A percentile compares a stretch with the other conserved stretches of the same genome.
Conservation (phyloP, 371 early-diverging fungal genomes). For the Mucor racemosus region DNA sequence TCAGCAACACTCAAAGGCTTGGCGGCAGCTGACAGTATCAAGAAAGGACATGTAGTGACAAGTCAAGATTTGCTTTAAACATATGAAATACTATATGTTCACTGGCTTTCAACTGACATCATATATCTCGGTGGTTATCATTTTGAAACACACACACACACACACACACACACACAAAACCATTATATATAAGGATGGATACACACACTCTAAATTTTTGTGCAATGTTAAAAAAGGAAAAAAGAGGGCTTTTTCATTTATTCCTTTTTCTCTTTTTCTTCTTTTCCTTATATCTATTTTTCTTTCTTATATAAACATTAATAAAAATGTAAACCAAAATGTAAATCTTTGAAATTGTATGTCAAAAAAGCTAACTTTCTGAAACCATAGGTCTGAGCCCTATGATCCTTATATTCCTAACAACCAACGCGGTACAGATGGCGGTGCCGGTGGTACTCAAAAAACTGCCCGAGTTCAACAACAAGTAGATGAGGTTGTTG, state of each 20-base stretch:
- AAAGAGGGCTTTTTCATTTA: neutral
- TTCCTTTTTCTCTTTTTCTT: conserved; percentile 1
- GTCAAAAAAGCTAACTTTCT: neutral
- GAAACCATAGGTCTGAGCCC: conserved; percentile 37
- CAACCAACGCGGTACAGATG: conserved; percentile 64
- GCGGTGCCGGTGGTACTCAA: conserved; percentile 38
- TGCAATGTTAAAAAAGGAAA: conserved; percentile 7
- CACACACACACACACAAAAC: neutral
- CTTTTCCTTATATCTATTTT: conserved; percentile 1
- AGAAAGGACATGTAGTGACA: conserved; percentile 24
- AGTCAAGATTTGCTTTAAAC: conserved; percentile 9
- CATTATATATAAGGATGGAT: neutral
- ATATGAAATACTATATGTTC: too few species aligned
- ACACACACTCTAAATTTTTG: conserved; percentile 12
- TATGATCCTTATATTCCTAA: conserved; percentile 50
- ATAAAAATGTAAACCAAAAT: conserved; percentile 7
- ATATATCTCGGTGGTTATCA: conserved; percentile 6
- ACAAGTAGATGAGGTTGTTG: conserved; percentile 93
- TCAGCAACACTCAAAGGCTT: conserved; percentile 51
- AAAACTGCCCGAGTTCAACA: conserved; percentile 74
- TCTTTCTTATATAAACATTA: neutral
- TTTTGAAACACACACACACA: neutral
- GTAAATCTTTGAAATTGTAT: conserved; percentile 1
- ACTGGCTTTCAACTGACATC: neutral
- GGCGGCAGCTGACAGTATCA: conserved; percentile 29